These are phyloP conservation scores for Lotus japonicus DNA, from an alignment of 306 rosid genomes.

Conservation along the genomic window DNA sequence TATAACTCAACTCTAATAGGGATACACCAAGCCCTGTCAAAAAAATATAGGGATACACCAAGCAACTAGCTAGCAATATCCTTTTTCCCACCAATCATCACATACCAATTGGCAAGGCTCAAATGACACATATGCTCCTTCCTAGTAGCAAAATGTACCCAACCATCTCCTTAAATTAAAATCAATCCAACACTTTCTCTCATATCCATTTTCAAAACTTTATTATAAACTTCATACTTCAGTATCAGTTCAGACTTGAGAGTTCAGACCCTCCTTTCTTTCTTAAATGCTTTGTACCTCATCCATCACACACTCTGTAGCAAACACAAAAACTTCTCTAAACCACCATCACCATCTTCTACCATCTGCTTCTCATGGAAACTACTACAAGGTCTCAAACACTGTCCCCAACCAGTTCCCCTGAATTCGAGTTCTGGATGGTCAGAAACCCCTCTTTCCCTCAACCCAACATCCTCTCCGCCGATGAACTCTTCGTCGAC, in stretches of 20 bases:
- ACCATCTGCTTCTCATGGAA: too few relatives aligned
- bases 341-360: too few relatives aligned
- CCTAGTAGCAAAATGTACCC: slow-evolving; percentile 15
- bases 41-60: too few relatives aligned
- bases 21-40: too few relatives aligned
- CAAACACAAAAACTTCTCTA: neutral
- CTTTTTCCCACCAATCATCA: neutral
- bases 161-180: neutral
- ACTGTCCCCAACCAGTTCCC: slow-evolving; percentile 30
- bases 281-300: slow-evolving; percentile 16
- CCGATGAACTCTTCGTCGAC: slow-evolving; percentile 71
- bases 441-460: slow-evolving; percentile 69
- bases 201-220: neutral
- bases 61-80: neutral
- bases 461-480: slow-evolving; percentile 56
- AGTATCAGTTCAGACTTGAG: too few relatives aligned
- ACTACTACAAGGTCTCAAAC: too few relatives aligned
- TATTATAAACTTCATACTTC: neutral
- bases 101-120: neutral
- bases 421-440: slow-evolving; percentile 96
- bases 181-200: neutral
- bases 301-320: neutral
- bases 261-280: neutral
- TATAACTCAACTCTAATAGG: too few relatives aligned
- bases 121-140: slow-evolving; percentile 10